Percentiles rank a stretch among this genome's conserved stretches.
phyloP scores from a whole-genome alignment of 164 flowering plant genomes.

The Magnolia kwangsiensis region DNA sequence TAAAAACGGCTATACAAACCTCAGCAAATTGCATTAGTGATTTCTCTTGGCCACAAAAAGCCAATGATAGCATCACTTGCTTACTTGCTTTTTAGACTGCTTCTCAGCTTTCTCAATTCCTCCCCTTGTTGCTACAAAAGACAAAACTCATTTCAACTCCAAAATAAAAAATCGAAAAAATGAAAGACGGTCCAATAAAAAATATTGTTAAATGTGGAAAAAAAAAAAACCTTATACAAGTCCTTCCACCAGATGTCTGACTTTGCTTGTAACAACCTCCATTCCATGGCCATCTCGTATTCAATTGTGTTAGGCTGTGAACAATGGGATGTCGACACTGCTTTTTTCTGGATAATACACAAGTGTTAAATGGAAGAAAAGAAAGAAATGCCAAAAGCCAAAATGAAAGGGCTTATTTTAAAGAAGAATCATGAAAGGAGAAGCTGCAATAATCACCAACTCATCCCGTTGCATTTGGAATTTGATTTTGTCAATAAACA shows the following conservation, averaged over 20 bases:
- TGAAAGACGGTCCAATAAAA: background rate
- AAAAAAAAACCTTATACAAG: conserved; percentile 48
- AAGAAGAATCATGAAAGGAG: background rate
- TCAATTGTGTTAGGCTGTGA: conserved; percentile 49
- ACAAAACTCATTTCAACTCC: background rate
- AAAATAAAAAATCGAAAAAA: background rate
- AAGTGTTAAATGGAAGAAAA: conserved; percentile 19
- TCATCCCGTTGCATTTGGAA: conserved; percentile 39
- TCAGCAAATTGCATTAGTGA: background rate
- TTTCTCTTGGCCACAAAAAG: background rate
- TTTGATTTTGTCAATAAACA: conserved; percentile 40
- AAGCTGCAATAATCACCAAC: conserved; percentile 29
- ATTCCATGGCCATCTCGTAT: conserved; percentile 51
- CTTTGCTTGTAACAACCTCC: conserved; percentile 41
- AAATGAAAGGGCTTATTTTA: background rate
- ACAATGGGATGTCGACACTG: conserved; percentile 59
- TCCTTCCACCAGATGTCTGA: conserved; percentile 40
- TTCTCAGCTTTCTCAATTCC: conserved; percentile 18
- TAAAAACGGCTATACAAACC: too few relatives aligned
- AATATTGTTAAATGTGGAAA: background rate
- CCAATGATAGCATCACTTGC: background rate
- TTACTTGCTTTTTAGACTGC: conserved; percentile 19
- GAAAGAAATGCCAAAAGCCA: conserved; percentile 67
- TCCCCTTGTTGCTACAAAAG: conserved; percentile 22
- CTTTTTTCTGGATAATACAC: conserved; percentile 30